Base-by-base conservation (phyloP, 139 green algal genomes). In the Chlorokybus atmophyticus region DNA sequence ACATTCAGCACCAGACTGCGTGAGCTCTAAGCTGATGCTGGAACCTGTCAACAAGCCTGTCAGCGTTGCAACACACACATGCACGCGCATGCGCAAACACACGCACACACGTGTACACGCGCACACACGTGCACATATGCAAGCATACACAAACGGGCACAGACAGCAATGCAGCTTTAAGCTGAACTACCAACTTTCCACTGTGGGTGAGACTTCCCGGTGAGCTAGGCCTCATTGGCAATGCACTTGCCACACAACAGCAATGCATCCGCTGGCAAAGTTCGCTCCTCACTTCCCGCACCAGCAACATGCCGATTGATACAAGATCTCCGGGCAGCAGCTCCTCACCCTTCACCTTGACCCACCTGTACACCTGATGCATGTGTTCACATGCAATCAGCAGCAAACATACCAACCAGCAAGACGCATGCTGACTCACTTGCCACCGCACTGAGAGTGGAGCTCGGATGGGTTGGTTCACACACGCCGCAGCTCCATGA, bases 191-290 rank as follows among this genome's bases (percentile, higher is more conserved):
- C 7, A 19, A 70, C 57, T 64, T 79, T 79, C 58, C 71, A 75
- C 55, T 79, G 73, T n/a, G 73, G 73, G 4, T 53, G 74, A n/a
- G 29, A 62, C 55, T 76, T 65, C 4, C 87, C 90, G 5, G 90
- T 97, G 14, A 98, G 76, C 49, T 98, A 82, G 2, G 90, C 82
- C 73, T 98, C 90, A 61, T 97, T 93, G 31, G 85, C 82, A 39
- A 98, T 94, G 69, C 74, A 85, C 31, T 55, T 90, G 32, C 90
- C 90, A 0, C 78, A 79, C 40, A 98, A 65, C 52, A 98, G 75
- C 66, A 98, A 71, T 60, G 77, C 75, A 63, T 98, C 90, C 40
- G 84, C 82, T 1, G 82, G 85, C 24, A 96, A 76, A 19, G 60
- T 76, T 1, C 57, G 30, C 2, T 71, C 54, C 50, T 76, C 65